Evolutionary conservation across 1,284 basidiomycete species (phyloP).

Genomic region (Violaceomyces palustris): DNA sequence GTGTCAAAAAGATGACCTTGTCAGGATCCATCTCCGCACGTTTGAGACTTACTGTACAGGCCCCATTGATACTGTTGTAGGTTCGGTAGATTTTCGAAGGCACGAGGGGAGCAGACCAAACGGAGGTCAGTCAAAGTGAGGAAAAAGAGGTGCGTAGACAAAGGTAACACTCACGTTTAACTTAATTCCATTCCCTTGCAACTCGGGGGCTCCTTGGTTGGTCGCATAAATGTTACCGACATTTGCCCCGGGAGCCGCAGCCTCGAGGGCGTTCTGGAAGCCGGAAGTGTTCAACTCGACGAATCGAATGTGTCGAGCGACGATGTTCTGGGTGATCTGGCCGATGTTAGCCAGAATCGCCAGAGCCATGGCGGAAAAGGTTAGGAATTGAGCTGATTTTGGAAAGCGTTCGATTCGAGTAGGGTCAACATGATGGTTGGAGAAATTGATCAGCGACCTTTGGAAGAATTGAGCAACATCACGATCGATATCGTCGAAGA

Average conservation of each 20-base stretch:
- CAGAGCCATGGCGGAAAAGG: conserved; percentile 44
- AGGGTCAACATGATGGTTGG: too few relatives aligned
- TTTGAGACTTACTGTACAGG: conserved; percentile 28
- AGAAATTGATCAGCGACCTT: too few relatives aligned
- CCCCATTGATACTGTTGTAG: conserved; percentile 34
- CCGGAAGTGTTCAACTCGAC: conserved; percentile 21
- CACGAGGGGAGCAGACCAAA: neutral
- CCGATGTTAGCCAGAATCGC: conserved; percentile 46
- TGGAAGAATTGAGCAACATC: too few relatives aligned
- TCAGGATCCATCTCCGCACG: too few relatives aligned
- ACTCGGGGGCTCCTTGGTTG: conserved; percentile 12
- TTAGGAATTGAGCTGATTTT: conserved; percentile 48
- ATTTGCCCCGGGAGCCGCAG: conserved; percentile 3
- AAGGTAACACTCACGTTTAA: conserved; percentile 1
- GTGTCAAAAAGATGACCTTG: too few relatives aligned
- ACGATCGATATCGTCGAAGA: too few relatives aligned
- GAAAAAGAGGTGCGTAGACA: neutral
- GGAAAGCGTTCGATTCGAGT: too few relatives aligned
- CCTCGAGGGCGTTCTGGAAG: conserved; percentile 18
- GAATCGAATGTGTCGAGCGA: conserved; percentile 44
- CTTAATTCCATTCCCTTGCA: conserved; percentile 25
- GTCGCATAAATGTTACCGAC: conserved; percentile 27
- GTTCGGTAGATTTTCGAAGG: neutral
- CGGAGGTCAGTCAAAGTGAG: neutral
- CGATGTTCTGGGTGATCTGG: conserved; percentile 47